Evolutionary conservation across 148 eudicot species (phyloP), one percentile per base, ranked within the genome.

Genomic region (Silene latifolia): DNA sequence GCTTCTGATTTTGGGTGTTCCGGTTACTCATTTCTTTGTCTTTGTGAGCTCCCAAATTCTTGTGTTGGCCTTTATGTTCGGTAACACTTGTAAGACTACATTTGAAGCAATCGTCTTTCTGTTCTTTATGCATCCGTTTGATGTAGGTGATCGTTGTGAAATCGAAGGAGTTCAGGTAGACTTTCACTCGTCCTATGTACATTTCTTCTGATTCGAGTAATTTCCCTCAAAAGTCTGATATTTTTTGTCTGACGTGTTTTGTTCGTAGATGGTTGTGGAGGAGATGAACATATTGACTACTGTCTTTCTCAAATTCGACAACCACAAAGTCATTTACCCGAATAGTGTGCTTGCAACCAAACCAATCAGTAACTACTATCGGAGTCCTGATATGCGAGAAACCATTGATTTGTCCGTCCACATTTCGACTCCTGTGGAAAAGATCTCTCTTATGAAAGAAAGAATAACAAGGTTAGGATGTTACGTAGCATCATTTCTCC

Each of bases 301-400:
- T 0, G 86, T 90, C 19, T 92, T 92, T 58, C 83, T 92, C 65
- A 86, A 84, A 82, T 83, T 58, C 6, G 95, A 92, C 72, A 92
- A 92, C 85, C 94, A 87, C 71, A 92, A 92, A 76, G 83, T 92
- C 71, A 77, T 80, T 25, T 92, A 90, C 72, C 97, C 97, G 1
- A 92, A 92, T 72, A 88, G 90, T 6, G 89, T 92, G 62, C 71
- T 92, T 46, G 85, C 97, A 42, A 92, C 95, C 39, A 88, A 87
- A 78, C 89, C 92, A 20, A 90, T 92, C 71, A 29, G 84, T 64
- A 92, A 92, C 72, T 92, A 88, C 76, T 90, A 88, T 67, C 83
- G 97, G 25, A 92, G 97, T 79, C 95, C 97, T 29, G 91, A 92
- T 66, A 87, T 90, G 97, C 92, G 95, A 81, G 97, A 92, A 75